phyloP scores from a whole-genome alignment of 148 eudicot genomes.

The Rhododendron molle region DNA sequence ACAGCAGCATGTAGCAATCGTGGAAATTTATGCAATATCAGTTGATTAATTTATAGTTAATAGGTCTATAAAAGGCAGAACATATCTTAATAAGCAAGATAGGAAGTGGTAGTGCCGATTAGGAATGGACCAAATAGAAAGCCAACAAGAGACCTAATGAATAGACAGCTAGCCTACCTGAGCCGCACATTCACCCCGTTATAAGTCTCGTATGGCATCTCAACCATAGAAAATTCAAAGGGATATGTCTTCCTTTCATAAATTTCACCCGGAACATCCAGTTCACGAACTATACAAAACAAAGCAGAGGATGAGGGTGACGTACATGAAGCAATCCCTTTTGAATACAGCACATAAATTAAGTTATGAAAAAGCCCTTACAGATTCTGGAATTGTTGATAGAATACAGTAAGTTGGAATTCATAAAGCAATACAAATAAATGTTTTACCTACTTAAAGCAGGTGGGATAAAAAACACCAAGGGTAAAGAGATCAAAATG shows the following conservation, averaged over 20 bases:
- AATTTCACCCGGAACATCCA: conserved; percentile 95
- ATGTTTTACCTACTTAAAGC: neutral
- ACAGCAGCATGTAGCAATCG: neutral
- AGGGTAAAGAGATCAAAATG: conserved; percentile 44
- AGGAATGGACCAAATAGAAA: neutral
- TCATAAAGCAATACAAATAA: neutral
- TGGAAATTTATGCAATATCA: neutral
- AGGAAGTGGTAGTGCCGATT: neutral
- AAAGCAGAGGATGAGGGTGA: neutral
- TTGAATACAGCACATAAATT: neutral
- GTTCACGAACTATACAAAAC: conserved; percentile 63
- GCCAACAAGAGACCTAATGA: neutral
- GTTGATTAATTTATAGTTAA: neutral
- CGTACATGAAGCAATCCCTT: neutral
- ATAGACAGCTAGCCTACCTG: conserved; percentile 31
- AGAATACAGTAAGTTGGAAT: neutral
- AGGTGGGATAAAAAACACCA: conserved; percentile 37
- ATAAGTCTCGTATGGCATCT: conserved; percentile 94
- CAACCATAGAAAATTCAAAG: conserved; percentile 96
- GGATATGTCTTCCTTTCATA: conserved; percentile 88
- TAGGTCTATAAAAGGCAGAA: neutral
- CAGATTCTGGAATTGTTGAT: neutral
- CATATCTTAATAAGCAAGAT: neutral
- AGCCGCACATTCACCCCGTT: conserved; percentile 90
- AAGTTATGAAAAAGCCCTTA: neutral